A percentile compares a stretch with the other conserved stretches of the same genome.
Evolutionary conservation across 78 protist species (phyloP).

Genomic region (Paratrimastix pyriformis): DNA sequence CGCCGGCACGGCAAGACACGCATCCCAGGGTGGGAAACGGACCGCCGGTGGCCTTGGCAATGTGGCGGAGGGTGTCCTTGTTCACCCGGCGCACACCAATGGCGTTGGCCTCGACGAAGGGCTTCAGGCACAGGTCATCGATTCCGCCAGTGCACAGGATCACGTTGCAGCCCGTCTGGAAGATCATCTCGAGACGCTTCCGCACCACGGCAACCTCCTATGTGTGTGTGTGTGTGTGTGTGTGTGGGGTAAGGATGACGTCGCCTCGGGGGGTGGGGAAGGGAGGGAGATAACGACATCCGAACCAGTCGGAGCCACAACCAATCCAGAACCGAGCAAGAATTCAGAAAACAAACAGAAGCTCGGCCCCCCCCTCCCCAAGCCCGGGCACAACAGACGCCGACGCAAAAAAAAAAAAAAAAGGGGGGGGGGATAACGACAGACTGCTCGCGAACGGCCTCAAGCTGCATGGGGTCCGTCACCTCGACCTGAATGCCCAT

Average conservation of each 20-base stretch:
- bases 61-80: constrained; percentile 81
- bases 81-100: constrained; percentile 84
- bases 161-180: constrained; percentile 95
- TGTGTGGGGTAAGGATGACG: too few relatives aligned
- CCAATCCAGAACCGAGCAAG: too few relatives aligned
- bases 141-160: constrained; percentile 92
- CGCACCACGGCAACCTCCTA: constrained; percentile 37
- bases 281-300: too few relatives aligned
- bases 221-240: not conserved
- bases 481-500: constrained; percentile 60
- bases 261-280: too few relatives aligned
- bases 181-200: constrained; percentile 70
- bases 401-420: not conserved
- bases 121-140: constrained; percentile 84
- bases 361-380: constrained; percentile 41
- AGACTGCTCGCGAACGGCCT: constrained; percentile 53
- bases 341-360: too few relatives aligned
- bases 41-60: constrained; percentile 92
- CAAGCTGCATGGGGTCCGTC: constrained; percentile 78
- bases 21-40: too few relatives aligned
- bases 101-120: constrained; percentile 84
- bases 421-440: not conserved
- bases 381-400: not conserved
- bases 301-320: too few relatives aligned
- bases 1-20: too few relatives aligned